Conservation (phyloP, 768 basidiomycete species). For the Stropharia rugosoannulata region DNA sequence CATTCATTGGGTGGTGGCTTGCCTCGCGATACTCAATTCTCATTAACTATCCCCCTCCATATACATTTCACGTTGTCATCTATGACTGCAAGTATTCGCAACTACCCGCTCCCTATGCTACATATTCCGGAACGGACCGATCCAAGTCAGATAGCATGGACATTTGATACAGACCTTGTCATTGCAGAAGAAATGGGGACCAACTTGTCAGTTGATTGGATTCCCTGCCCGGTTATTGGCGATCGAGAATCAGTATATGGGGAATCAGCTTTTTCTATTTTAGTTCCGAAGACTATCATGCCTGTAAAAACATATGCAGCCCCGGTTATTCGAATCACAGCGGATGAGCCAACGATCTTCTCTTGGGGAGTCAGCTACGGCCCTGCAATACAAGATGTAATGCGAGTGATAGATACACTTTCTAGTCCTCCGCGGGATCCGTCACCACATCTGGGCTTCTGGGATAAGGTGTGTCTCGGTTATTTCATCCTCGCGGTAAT, state of each 20-base stretch:
- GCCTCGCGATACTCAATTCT: slow-evolving; percentile 69
- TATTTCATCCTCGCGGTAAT: not conserved
- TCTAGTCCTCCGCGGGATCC: slow-evolving; percentile 76
- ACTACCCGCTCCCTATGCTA: slow-evolving; percentile 88
- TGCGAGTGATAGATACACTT: slow-evolving; percentile 79
- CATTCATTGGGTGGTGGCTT: slow-evolving; percentile 65
- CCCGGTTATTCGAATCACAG: slow-evolving; percentile 67
- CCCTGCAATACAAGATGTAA: slow-evolving; percentile 84
- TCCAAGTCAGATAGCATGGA: slow-evolving; percentile 43
- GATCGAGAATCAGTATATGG: slow-evolving; percentile 49
- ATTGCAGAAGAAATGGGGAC: slow-evolving; percentile 86
- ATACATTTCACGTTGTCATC: slow-evolving; percentile 65
- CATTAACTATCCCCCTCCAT: slow-evolving; percentile 82
- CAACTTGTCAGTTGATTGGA: slow-evolving; percentile 65
- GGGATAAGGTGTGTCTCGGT: slow-evolving; percentile 76
- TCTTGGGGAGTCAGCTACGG: slow-evolving; percentile 90
- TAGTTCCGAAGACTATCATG: slow-evolving; percentile 90
- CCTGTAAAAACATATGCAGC: slow-evolving; percentile 90
- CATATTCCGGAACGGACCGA: slow-evolving; percentile 56
- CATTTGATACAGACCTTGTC: slow-evolving; percentile 76
- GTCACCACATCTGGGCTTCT: slow-evolving; percentile 85
- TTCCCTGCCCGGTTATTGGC: slow-evolving; percentile 66
- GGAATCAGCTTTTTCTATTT: slow-evolving; percentile 52
- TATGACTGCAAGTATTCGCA: slow-evolving; percentile 67
- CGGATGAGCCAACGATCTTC: slow-evolving; percentile 65